Base-by-base conservation (phyloP, 2,329 filamentous ascomycete genomes). In the Botrytis fabae region DNA sequence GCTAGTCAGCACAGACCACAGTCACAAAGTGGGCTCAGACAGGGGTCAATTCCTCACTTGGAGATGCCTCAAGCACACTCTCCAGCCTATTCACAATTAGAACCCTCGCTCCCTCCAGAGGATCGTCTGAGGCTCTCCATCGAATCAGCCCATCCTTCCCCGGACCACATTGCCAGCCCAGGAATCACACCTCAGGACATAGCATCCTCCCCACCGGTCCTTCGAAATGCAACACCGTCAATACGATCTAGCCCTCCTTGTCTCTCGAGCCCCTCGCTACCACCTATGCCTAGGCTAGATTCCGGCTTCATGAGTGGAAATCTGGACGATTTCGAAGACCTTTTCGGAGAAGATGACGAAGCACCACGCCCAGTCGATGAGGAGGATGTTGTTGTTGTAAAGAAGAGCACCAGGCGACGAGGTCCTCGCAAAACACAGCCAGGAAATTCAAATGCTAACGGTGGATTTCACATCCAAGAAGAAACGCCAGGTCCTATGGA, bases 301-400 rank as follows among this genome's bases (percentile, higher is more conserved):
- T 95, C 93, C 22, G 93, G 93, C 1, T 97, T 97, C 79, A 93
- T 95, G 88, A 96, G 93, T 80, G 92, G 92, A n/a, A 88, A 90
- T 10, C 81, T 92, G 18, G 79, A 81, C 25, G 79, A 80, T 8
- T 38, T 69, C 3, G 65, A 57, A 7, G 65, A 72, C 28, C 85
- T 90, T 9, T 88, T 93, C 74, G 91, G 91, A 54, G 89, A 93
- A 38, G 86, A 89, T 62, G 83, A 83, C 48, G 77, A 74, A 35
- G 25, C 44, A 46, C 75, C 80, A 57, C 77, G 79, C 22, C 81
- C 80, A 25, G 76, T 81, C 6, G 80, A 82, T 75, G 81, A 82
- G 25, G 81, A 83, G 44, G 81, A 83, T 73, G 65, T 79, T 66
- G 79, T 81, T 42, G 76, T 81, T 57, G 80, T 80, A 60, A 77